Evolutionary conservation across 2,329 filamentous ascomycete species (phyloP).

Genomic region (Monilinia fructicola): DNA sequence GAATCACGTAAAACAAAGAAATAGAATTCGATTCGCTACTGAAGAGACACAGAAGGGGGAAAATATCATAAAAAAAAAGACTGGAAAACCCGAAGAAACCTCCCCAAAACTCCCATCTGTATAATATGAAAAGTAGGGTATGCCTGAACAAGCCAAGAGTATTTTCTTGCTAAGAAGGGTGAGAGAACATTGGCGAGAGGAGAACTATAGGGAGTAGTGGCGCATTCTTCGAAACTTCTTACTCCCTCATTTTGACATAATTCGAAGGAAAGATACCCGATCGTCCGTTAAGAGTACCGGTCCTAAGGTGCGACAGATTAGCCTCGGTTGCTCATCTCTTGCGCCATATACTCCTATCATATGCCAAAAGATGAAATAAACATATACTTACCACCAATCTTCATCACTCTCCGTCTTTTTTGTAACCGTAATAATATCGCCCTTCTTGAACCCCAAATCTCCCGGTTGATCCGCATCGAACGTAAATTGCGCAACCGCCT

Average conservation of each 20-base stretch:
- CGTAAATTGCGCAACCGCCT: constrained; percentile 87
- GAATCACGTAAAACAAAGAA: not conserved
- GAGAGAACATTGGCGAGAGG: not conserved
- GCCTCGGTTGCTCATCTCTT: not conserved
- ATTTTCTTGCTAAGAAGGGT: not conserved
- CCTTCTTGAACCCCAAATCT: constrained; percentile 95
- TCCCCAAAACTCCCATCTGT: constrained; percentile 2
- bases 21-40: not conserved
- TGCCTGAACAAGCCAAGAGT: not conserved
- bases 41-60: not conserved
- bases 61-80: not conserved
- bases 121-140: not conserved
- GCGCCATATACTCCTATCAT: not conserved
- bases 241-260: constrained; percentile 67
- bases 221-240: constrained; percentile 7
- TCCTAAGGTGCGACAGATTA: constrained; percentile 53
- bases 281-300: constrained; percentile 78
- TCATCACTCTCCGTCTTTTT: constrained; percentile 93
- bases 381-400: constrained; percentile 77
- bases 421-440: constrained; percentile 89
- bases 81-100: constrained; percentile 1
- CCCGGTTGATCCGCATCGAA: constrained; percentile 94
- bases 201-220: not conserved
- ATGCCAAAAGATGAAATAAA: constrained; percentile 31
- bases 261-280: constrained; percentile 93